phyloP scores from a whole-genome alignment of 2,329 filamentous ascomycete species.

The Fusarium sp. region DNA sequence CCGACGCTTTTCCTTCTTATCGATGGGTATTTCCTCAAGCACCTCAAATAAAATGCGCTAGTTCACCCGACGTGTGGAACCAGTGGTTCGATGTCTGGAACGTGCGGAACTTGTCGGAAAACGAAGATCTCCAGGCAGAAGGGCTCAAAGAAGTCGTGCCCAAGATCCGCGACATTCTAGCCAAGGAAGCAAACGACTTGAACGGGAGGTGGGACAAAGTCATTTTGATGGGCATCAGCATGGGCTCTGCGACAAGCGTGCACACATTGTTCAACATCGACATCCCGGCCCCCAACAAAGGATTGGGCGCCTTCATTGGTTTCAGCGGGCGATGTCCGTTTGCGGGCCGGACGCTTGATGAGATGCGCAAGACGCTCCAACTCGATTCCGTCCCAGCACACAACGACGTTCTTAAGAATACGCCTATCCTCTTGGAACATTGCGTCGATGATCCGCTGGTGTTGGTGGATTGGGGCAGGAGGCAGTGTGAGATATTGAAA shows the following conservation, averaged over 20 bases:
- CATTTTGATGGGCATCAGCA: constrained; percentile 57
- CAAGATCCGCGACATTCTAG: constrained; percentile 46
- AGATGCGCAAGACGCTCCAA: constrained; percentile 33
- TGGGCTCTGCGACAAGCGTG: constrained; percentile 54
- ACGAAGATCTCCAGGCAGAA: constrained; percentile 54
- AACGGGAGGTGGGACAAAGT: constrained; percentile 51
- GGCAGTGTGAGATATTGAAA: constrained; percentile 47
- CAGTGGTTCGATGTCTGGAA: constrained; percentile 65
- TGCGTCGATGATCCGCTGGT: constrained; percentile 56
- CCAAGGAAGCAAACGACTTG: constrained; percentile 48
- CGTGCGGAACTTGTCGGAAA: constrained; percentile 49
- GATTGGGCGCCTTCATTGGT: constrained; percentile 49
- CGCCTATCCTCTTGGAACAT: constrained; percentile 57
- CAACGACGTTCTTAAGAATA: constrained; percentile 48
- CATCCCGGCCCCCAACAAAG: constrained; percentile 20
- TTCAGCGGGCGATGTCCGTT: constrained; percentile 52
- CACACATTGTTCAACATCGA: constrained; percentile 51
- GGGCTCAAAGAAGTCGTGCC: constrained; percentile 53
- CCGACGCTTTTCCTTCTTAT: constrained; percentile 54
- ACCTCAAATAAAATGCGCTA: constrained; percentile 43
- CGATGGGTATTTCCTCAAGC: constrained; percentile 62
- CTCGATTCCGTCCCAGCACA: background rate
- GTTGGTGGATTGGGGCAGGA: constrained; percentile 49
- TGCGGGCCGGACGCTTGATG: constrained; percentile 41
- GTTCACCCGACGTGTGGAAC: constrained; percentile 37